phyloP scores from a whole-genome alignment of 805 yeast species.

The Sungouiella blattae region DNA sequence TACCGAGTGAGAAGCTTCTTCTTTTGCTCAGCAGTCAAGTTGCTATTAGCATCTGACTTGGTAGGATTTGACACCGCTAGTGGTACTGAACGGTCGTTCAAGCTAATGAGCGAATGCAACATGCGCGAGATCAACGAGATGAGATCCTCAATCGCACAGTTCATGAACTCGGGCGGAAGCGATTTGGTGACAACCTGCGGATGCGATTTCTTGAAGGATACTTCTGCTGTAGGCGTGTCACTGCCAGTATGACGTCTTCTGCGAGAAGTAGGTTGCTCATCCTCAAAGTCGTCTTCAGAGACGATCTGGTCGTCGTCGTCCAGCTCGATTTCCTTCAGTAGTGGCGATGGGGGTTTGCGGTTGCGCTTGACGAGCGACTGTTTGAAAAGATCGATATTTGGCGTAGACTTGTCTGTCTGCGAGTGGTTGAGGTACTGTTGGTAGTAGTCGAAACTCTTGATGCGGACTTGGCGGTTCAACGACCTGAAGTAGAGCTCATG shows the following conservation, averaged over 20 bases:
- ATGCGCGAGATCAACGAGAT: conserved; percentile 72
- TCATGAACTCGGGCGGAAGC: conserved; percentile 53
- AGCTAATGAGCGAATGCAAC: conserved; percentile 67
- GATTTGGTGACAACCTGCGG: conserved; percentile 10
- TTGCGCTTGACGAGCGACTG: neutral
- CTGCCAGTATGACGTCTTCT: conserved; percentile 8
- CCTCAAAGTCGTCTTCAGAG: too few species aligned
- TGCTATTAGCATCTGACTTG: conserved; percentile 12
- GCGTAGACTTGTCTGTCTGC: neutral
- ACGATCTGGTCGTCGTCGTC: neutral
- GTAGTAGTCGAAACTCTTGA: conserved; percentile 13
- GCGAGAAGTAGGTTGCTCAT: neutral
- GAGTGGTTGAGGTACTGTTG: conserved; percentile 9
- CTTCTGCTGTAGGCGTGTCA: conserved; percentile 3
- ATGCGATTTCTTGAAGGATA: conserved; percentile 11
- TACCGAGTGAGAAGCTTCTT: conserved; percentile 65
- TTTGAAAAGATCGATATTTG: neutral
- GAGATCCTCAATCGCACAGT: conserved; percentile 68
- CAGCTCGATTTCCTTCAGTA: conserved; percentile 1
- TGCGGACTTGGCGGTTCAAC: conserved; percentile 9
- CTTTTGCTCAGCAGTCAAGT: conserved; percentile 17
- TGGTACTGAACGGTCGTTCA: conserved; percentile 63
- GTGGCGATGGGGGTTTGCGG: conserved; percentile 2
- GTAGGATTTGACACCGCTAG: conserved; percentile 26
- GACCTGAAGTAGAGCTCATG: conserved; percentile 11